These are phyloP conservation scores for Fagopyrum tataricum DNA, from an alignment of 148 eudicot genomes.

Conservation along the genomic window DNA sequence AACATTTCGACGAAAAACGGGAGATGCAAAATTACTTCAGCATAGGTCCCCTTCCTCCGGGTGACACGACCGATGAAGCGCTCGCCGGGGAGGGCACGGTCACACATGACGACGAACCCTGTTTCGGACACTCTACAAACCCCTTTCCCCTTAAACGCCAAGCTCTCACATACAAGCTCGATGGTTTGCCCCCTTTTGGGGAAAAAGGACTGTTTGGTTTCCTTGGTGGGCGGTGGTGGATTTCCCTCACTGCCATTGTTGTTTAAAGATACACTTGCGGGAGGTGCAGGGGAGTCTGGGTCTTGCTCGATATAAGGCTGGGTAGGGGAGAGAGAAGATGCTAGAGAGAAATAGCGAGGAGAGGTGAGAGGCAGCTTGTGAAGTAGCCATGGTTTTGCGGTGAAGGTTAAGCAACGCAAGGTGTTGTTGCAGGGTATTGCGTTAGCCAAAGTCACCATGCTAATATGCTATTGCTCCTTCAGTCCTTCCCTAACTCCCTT, in stretches of 20 bases:
- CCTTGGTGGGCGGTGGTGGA: slow-evolving; percentile 13
- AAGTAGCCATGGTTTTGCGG: slow-evolving; percentile 32
- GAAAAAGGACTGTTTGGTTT: slow-evolving; percentile 29
- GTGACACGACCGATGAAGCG: slow-evolving; percentile 80
- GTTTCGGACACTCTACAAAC: slow-evolving; percentile 66
- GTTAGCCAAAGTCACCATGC: slow-evolving; percentile 24
- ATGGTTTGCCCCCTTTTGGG: slow-evolving; percentile 84
- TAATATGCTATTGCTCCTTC: background rate
- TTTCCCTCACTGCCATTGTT: background rate
- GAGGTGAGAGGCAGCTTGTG: slow-evolving; percentile 22
- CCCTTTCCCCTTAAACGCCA: slow-evolving; percentile 85
- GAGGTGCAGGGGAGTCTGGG: background rate
- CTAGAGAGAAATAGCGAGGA: slow-evolving; percentile 17
- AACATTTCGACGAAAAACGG: background rate
- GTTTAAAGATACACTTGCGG: background rate
- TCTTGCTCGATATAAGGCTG: background rate
- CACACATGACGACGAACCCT: slow-evolving; percentile 88
- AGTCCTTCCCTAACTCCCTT: background rate
- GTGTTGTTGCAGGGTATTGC: slow-evolving; percentile 19
- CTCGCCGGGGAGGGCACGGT: slow-evolving; percentile 93
- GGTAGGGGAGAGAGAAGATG: slow-evolving; percentile 11
- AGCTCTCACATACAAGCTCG: slow-evolving; percentile 67
- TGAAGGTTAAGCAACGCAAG: slow-evolving; percentile 28
- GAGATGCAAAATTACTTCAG: slow-evolving; percentile 45
- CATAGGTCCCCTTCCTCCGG: slow-evolving; percentile 69